phyloP scores from a whole-genome alignment of 2,329 filamentous ascomycete species.

The Microsporum audouinii region DNA sequence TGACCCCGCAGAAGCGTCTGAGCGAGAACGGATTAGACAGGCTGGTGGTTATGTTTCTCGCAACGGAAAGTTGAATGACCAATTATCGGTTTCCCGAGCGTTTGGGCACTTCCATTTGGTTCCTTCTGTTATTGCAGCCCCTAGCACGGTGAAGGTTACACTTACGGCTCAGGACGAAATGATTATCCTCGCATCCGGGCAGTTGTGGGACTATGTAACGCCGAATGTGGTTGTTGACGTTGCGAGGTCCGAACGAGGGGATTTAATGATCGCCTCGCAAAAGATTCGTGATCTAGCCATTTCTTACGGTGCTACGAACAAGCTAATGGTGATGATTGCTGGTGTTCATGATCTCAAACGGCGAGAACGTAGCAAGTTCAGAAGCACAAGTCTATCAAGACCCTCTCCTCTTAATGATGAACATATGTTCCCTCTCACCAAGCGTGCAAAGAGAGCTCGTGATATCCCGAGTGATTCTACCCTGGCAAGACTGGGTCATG shows the following conservation, averaged over 20 bases:
- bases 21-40: slow-evolving; percentile 81
- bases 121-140: slow-evolving; percentile 84
- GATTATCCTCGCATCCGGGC: slow-evolving; percentile 77
- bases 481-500: slow-evolving; percentile 77
- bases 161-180: slow-evolving; percentile 86
- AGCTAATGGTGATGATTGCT: slow-evolving; percentile 99
- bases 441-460: slow-evolving; percentile 50
- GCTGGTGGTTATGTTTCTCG: slow-evolving; percentile 93
- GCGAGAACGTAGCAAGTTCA: slow-evolving; percentile 61
- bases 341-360: slow-evolving; percentile 84
- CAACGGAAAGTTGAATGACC: slow-evolving; percentile 85
- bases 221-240: slow-evolving; percentile 87
- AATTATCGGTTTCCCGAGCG: slow-evolving; percentile 79
- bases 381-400: slow-evolving; percentile 75
- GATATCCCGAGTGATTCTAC: slow-evolving; percentile 67
- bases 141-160: slow-evolving; percentile 65
- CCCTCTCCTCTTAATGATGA: slow-evolving; percentile 58
- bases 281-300: slow-evolving; percentile 91
- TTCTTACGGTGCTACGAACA: slow-evolving; percentile 82
- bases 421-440: slow-evolving; percentile 49
- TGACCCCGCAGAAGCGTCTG: slow-evolving; percentile 74
- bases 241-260: slow-evolving; percentile 69
- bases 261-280: slow-evolving; percentile 90
- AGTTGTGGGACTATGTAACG: slow-evolving; percentile 90
- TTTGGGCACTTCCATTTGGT: slow-evolving; percentile 92